Percentiles rank a stretch among this genome's conserved stretches.
Conservation (phyloP, 2,329 filamentous ascomycete species). For the Scedosporium aurantiacum region DNA sequence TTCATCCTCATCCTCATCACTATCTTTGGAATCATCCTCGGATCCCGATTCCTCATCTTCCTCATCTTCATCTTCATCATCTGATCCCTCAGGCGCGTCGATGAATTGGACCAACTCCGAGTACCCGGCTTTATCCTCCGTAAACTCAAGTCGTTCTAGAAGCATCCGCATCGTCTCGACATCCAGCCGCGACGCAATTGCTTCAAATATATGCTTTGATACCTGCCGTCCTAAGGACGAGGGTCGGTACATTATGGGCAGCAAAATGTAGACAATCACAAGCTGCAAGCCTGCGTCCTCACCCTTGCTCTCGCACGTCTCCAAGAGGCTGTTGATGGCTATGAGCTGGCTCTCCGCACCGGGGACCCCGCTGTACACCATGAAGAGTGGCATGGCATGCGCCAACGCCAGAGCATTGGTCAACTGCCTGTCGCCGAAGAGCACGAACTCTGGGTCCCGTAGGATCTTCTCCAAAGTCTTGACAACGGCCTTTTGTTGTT, state of each 20-base stretch:
- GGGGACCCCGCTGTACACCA: conserved; percentile 80
- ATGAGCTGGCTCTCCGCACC: conserved; percentile 75
- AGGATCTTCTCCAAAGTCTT: conserved; percentile 31
- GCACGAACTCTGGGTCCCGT: conserved; percentile 11
- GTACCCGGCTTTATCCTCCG: conserved; percentile 3
- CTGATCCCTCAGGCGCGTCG: not conserved
- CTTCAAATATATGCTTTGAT: conserved; percentile 76
- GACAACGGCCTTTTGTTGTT: conserved; percentile 25
- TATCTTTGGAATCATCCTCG: not conserved
- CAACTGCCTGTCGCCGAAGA: conserved; percentile 23
- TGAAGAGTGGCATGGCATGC: conserved; percentile 73
- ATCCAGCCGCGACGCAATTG: conserved; percentile 67
- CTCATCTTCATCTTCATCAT: conserved; percentile 1
- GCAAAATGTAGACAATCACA: conserved; percentile 59
- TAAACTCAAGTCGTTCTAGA: conserved; percentile 3
- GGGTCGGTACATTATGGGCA: conserved; percentile 77
- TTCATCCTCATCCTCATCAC: not conserved
- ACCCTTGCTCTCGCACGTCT: conserved; percentile 40
- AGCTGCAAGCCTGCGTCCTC: not conserved
- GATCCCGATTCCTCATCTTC: not conserved
- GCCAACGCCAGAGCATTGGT: conserved; percentile 65
- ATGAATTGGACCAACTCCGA: not conserved
- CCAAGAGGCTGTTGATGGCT: conserved; percentile 68
- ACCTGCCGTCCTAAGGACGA: conserved; percentile 77
- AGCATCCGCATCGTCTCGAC: conserved; percentile 56